Conservation (phyloP, 2,329 filamentous ascomycete genomes). For the Leptosphaerulina australis region DNA sequence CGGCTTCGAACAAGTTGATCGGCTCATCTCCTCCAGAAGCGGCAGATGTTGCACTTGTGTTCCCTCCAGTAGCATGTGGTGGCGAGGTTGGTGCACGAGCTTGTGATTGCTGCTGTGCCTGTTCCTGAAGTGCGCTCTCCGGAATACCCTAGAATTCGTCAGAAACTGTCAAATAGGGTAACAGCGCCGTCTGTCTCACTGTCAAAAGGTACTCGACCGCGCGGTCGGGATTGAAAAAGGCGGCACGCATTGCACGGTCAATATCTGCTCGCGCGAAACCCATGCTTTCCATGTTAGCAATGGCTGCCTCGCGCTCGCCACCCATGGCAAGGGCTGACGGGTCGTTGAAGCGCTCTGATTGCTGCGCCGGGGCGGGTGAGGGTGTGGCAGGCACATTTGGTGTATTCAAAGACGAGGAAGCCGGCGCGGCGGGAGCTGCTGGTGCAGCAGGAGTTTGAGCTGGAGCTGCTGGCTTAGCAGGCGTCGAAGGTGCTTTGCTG, state of each 20-base stretch:
- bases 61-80: conserved; percentile 55
- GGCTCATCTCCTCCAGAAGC: conserved; percentile 63
- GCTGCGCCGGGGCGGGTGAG: conserved; percentile 55
- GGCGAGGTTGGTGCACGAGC: conserved; percentile 51
- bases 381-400: conserved; percentile 58
- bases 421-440: conserved; percentile 58
- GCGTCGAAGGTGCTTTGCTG: conserved; percentile 62
- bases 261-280: conserved; percentile 89
- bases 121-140: conserved; percentile 77
- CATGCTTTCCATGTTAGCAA: conserved; percentile 96
- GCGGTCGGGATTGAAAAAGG: conserved; percentile 95
- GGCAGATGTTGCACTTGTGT: conserved; percentile 46
- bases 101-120: conserved; percentile 52
- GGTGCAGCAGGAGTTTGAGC: conserved; percentile 60
- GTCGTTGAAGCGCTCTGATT: conserved; percentile 65
- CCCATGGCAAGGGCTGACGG: conserved; percentile 87
- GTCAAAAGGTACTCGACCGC: conserved; percentile 94
- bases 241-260: conserved; percentile 91
- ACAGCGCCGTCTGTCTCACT: conserved; percentile 58
- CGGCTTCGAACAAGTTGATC: conserved; percentile 91
- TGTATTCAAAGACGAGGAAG: conserved; percentile 54
- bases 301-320: conserved; percentile 77
- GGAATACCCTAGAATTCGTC: conserved; percentile 76
- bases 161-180: conserved; percentile 22
- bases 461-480: conserved; percentile 50